Base-by-base conservation (phyloP, 257 asterid species). In the Schizonepeta tenuifolia region DNA sequence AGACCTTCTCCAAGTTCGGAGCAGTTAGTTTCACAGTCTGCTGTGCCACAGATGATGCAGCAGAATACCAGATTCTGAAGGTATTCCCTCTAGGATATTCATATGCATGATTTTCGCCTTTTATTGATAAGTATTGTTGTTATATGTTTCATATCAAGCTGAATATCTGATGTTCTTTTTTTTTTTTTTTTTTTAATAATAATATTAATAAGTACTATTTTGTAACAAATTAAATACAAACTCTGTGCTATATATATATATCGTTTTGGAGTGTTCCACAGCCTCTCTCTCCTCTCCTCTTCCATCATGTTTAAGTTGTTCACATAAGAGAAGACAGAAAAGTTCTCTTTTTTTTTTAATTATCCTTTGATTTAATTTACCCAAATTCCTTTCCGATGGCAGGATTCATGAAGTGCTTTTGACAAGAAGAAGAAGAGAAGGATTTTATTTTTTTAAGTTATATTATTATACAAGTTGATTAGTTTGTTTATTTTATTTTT, bases 1-100 rank as follows among this genome's bases (percentile, higher is more conserved):
- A 86, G 89, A 72, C 81, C 96, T 67, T 86, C 89, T 58, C 86
- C 95, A 68, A 89, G 90, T 81, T 86, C 98, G 13, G 98, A 88
- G 74, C 95, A 87, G 79, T 83, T 91, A 82, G 87, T 73, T 70
- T 82, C 89, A 62, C 94, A 87, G 72, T 65, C 96, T 70, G 79
- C 80, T 58, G 80, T 81, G 60, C 88, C 96, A 61, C 93, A 85
- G 69, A 87, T 84, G 87, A 78, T 87, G 83, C 95, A 87, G 82
- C 97, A 85, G 62, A 79, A 82, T 8, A 86, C 81, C 71, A 82
- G 91, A 79, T 87, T 86, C 82, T 90, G 85, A 87, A 76, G 85
- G 84, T 80, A 75, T 69, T 53, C 63, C 71, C 69, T 40, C 21
- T 26, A 17, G n/a, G 18, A 41, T 33, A 51, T 12, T 4, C 53